These are phyloP conservation scores for Acer saccharum DNA, from an alignment of 345 rosid genomes.

Conservation along the genomic window DNA sequence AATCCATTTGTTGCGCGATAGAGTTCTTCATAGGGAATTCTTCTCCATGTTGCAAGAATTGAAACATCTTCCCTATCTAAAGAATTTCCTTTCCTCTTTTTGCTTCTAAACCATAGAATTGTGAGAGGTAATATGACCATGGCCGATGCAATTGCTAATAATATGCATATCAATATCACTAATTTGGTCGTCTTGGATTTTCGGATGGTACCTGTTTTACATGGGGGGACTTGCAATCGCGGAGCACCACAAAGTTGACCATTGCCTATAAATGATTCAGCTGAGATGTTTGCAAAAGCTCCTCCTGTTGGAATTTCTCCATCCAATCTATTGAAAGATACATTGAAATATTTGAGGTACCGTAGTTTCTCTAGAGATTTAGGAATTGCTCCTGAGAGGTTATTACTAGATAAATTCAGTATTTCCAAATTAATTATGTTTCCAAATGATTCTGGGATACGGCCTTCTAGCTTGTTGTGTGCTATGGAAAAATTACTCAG, in stretches of 20 bases:
- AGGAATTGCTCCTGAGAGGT: conserved; percentile 16
- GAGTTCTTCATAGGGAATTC: too few species aligned
- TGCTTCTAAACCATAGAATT: too few species aligned
- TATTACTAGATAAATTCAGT: conserved; percentile 8
- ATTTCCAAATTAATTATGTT: background rate
- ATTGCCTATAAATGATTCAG: conserved; percentile 14
- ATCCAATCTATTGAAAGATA: conserved; percentile 11
- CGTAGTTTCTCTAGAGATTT: conserved; percentile 10
- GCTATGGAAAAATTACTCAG: background rate
- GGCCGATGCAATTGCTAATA: too few species aligned
- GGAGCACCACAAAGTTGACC: conserved; percentile 15
- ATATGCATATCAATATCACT: too few species aligned
- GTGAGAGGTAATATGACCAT: too few species aligned
- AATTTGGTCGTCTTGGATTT: background rate
- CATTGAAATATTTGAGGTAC: background rate
- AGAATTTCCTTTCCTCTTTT: too few species aligned
- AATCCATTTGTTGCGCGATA: too few species aligned
- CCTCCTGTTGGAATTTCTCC: conserved; percentile 25
- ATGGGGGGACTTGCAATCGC: background rate
- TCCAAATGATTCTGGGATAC: conserved; percentile 11
- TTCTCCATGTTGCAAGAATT: too few species aligned
- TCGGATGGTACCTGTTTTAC: too few species aligned
- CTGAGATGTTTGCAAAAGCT: conserved; percentile 12
- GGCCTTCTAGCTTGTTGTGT: conserved; percentile 15
- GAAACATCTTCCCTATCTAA: too few species aligned